These are phyloP conservation scores for Cadophora sp. DNA, from an alignment of 2,329 filamentous ascomycete species.

Conservation along the genomic window DNA sequence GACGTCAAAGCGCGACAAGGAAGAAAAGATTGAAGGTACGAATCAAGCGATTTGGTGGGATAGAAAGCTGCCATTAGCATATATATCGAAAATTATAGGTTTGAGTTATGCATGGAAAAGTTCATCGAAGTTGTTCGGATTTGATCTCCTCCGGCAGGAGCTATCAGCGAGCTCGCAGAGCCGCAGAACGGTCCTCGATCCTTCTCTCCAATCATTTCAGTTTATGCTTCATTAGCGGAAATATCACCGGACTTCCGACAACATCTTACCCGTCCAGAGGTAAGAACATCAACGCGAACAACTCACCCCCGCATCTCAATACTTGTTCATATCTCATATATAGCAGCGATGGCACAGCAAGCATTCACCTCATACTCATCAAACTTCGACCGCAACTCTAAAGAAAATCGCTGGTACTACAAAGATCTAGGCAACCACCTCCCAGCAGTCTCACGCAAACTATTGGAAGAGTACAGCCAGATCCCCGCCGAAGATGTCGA, in stretches of 20 bases:
- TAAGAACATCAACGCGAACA: not conserved
- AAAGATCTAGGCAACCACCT: constrained; percentile 19
- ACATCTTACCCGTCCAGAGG: not conserved
- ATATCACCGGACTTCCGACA: not conserved
- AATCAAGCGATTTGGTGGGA: not conserved
- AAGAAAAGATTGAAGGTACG: not conserved
- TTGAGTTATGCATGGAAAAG: not conserved
- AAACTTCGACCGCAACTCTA: constrained; percentile 20
- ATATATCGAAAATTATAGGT: not conserved
- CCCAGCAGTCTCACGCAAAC: constrained; percentile 23
- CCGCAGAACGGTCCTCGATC: not conserved
- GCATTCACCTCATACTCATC: not conserved
- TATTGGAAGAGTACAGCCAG: constrained; percentile 33
- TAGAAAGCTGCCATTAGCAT: not conserved
- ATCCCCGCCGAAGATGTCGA: constrained; percentile 29
- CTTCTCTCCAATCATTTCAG: not conserved
- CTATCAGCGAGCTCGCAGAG: not conserved
- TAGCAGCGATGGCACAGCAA: constrained; percentile 3
- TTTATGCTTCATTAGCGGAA: not conserved
- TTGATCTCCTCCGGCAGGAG: not conserved
- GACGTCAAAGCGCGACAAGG: not conserved
- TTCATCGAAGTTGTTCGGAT: not conserved
- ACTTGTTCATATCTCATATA: not conserved
- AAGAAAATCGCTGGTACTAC: constrained; percentile 30
- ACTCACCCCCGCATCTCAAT: not conserved